These are phyloP conservation scores for Aspergillus versicolor DNA, from an alignment of 2,329 filamentous ascomycete species.

Conservation along the genomic window DNA sequence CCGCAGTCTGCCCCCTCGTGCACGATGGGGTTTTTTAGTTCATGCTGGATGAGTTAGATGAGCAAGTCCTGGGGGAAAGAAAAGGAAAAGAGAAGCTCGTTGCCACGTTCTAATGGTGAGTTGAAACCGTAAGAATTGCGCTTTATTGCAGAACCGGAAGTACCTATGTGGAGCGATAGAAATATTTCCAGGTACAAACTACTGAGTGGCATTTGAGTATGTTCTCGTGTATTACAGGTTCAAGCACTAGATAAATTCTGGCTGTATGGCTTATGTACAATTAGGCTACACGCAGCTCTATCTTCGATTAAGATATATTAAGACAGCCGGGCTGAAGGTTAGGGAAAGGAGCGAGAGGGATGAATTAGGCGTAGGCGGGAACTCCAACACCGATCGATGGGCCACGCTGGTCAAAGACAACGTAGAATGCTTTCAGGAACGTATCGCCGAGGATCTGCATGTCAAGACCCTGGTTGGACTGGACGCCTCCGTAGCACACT, in stretches of 20 bases:
- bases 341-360: background rate
- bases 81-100: too few relatives aligned
- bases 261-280: conserved; percentile 3
- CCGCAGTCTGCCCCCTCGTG: too few relatives aligned
- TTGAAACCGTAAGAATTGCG: too few relatives aligned
- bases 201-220: too few relatives aligned
- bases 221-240: too few relatives aligned
- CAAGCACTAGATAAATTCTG: background rate
- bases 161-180: too few relatives aligned
- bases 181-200: too few relatives aligned
- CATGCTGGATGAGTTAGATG: too few relatives aligned
- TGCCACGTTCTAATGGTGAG: too few relatives aligned
- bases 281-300: conserved; percentile 1
- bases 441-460: conserved; percentile 62
- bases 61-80: too few relatives aligned
- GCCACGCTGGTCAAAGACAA: conserved; percentile 55
- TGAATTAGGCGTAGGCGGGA: conserved; percentile 24
- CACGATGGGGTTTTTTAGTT: too few relatives aligned
- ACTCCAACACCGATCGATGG: conserved; percentile 54
- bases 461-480: conserved; percentile 56
- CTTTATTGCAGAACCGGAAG: too few relatives aligned
- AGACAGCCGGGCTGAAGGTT: conserved; percentile 1
- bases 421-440: conserved; percentile 60
- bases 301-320: conserved; percentile 9
- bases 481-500: conserved; percentile 61